Conservation (phyloP, 768 basidiomycete species). For the Podaxis mareebaensis region DNA sequence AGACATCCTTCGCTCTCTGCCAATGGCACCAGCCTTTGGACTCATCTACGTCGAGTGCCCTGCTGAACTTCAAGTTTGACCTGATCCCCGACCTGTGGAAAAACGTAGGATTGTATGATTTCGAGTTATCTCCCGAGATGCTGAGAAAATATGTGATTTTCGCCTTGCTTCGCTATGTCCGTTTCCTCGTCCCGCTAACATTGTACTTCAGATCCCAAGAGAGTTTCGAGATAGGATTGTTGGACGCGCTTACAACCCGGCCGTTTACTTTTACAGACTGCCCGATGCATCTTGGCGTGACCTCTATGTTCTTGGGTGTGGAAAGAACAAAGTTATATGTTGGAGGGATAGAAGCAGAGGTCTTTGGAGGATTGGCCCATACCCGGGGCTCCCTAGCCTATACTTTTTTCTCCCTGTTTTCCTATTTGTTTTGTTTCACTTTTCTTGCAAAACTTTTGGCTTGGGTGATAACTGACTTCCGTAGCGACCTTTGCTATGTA, state of each 20-base stretch:
- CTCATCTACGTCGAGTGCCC: background rate
- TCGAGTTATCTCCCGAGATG: background rate
- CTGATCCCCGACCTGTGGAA: background rate
- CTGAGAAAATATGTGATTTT: background rate
- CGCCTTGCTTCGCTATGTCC: background rate
- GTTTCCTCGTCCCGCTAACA: background rate
- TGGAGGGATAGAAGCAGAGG: background rate
- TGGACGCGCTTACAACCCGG: background rate
- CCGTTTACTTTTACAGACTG: background rate
- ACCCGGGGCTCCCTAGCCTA: too few relatives aligned
- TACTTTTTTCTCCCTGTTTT: too few relatives aligned
- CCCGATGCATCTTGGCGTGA: background rate
- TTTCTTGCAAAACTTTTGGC: too few relatives aligned
- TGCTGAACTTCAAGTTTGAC: background rate
- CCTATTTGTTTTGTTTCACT: too few relatives aligned
- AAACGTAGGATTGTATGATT: background rate
- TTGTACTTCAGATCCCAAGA: background rate
- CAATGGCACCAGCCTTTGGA: background rate
- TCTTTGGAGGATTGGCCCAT: too few relatives aligned
- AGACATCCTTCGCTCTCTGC: background rate
- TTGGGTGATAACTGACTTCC: too few relatives aligned
- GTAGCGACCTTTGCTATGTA: too few relatives aligned
- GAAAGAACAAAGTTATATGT: background rate
- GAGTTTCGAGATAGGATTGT: background rate
- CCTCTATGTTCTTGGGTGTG: background rate